Evolutionary conservation across 2,329 filamentous ascomycete species (phyloP).

Genomic region (Penicillium sp.): DNA sequence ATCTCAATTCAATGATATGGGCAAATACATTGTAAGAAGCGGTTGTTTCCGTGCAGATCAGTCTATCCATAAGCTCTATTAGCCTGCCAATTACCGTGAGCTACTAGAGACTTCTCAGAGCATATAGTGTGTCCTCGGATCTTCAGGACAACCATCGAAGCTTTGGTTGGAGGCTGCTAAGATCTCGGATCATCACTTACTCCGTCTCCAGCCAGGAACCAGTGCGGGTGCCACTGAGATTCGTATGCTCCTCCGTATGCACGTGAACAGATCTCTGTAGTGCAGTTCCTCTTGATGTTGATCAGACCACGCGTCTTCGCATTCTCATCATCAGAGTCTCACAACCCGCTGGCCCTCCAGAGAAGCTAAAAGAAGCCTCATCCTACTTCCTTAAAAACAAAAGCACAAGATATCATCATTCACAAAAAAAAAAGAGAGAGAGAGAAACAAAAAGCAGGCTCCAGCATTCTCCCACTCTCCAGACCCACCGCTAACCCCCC

Average conservation of each 20-base stretch:
- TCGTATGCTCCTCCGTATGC: too few relatives aligned
- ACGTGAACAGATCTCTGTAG: too few relatives aligned
- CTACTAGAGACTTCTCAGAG: too few relatives aligned
- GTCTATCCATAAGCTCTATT: too few relatives aligned
- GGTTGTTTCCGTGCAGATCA: too few relatives aligned
- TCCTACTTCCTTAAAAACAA: not conserved
- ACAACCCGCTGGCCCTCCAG: not conserved
- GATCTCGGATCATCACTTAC: not conserved
- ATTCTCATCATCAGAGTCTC: not conserved
- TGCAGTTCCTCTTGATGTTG: too few relatives aligned
- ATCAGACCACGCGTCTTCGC: not conserved
- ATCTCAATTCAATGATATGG: too few relatives aligned
- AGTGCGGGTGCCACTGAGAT: not conserved
- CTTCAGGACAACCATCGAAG: not conserved
- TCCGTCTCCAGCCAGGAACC: not conserved
- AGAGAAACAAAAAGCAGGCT: constrained; percentile 4
- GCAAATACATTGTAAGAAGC: too few relatives aligned
- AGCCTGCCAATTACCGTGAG: too few relatives aligned
- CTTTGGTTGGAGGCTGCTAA: too few relatives aligned
- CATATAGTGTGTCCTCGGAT: too few relatives aligned
- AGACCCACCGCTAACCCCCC: not conserved
- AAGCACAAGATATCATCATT: not conserved
- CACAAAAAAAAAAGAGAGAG: not conserved
- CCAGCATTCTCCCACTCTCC: constrained; percentile 8
- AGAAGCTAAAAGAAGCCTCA: not conserved